Percentiles rank a stretch among this genome's conserved stretches.
phyloP scores from a whole-genome alignment of 768 basidiomycete species.

The Xerocomellus intermedius region DNA sequence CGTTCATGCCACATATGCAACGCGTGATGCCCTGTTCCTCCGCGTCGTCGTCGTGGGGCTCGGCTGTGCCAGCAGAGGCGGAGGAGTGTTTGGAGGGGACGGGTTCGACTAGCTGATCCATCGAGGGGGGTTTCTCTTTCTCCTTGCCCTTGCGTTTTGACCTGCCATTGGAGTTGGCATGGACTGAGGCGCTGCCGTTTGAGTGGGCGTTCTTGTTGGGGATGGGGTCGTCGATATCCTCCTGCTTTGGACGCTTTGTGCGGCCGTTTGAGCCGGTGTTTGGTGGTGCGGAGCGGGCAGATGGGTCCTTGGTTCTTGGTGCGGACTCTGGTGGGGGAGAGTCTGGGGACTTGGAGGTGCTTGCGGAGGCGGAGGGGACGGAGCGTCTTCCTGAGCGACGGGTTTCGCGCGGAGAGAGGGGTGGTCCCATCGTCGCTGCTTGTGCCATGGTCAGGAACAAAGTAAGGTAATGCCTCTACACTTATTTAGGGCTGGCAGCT shows the following conservation, averaged over 20 bases:
- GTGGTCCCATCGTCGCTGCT: constrained; percentile 70
- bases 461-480: constrained; percentile 15
- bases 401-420: constrained; percentile 73
- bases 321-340: constrained; percentile 52
- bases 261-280: constrained; percentile 40
- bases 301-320: constrained; percentile 43
- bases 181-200: constrained; percentile 31
- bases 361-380: constrained; percentile 61
- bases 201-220: constrained; percentile 43
- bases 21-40: constrained; percentile 66
- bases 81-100: constrained; percentile 30
- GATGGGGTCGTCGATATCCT: constrained; percentile 64
- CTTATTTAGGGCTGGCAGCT: constrained; percentile 40
- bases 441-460: constrained; percentile 51
- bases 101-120: constrained; percentile 31
- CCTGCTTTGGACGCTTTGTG: constrained; percentile 68
- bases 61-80: constrained; percentile 34
- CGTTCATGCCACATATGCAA: constrained; percentile 82
- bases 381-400: constrained; percentile 76
- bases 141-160: constrained; percentile 66
- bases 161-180: constrained; percentile 37
- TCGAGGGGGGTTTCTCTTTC: constrained; percentile 50
- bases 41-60: constrained; percentile 43
- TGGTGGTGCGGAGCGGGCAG: constrained; percentile 37
- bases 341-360: constrained; percentile 73